Percentiles rank a stretch among this genome's conserved stretches.
phyloP scores from a whole-genome alignment of 2,329 filamentous ascomycete species.

The Monilinia fructicola region DNA sequence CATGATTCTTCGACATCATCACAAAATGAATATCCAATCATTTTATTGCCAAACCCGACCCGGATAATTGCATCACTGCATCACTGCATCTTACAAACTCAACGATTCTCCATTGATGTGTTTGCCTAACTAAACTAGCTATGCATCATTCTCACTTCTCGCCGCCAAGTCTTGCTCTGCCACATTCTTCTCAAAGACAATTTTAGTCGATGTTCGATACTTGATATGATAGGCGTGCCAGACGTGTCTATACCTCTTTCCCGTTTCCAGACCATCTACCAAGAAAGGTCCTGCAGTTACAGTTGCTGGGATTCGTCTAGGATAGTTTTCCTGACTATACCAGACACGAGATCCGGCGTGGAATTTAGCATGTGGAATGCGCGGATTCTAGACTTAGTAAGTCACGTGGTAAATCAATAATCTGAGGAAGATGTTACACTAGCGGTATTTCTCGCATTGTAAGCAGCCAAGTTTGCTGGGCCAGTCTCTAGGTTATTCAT shows the following conservation, averaged over 20 bases:
- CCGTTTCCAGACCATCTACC: not conserved
- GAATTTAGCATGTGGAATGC: not conserved
- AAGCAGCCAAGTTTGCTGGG: not conserved
- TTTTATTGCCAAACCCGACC: not conserved
- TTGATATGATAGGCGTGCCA: not conserved
- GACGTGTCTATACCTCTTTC: not conserved
- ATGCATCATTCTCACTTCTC: not conserved
- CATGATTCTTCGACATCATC: not conserved
- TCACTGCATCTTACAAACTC: not conserved
- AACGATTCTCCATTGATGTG: not conserved
- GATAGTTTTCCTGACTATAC: not conserved
- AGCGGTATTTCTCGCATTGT: not conserved
- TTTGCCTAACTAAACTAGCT: not conserved
- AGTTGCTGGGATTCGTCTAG: not conserved
- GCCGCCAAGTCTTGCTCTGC: not conserved
- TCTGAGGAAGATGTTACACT: not conserved
- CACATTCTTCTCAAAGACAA: too few species aligned
- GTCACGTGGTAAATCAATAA: not conserved
- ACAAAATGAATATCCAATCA: not conserved
- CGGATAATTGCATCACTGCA: not conserved
- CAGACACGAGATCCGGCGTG: not conserved
- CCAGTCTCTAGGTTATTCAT: too few species aligned
- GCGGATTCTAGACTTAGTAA: not conserved
- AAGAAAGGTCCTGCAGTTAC: not conserved
- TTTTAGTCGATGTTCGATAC: not conserved